phyloP scores from a whole-genome alignment of 2,329 filamentous ascomycete genomes.

The Pyrenophora teres region DNA sequence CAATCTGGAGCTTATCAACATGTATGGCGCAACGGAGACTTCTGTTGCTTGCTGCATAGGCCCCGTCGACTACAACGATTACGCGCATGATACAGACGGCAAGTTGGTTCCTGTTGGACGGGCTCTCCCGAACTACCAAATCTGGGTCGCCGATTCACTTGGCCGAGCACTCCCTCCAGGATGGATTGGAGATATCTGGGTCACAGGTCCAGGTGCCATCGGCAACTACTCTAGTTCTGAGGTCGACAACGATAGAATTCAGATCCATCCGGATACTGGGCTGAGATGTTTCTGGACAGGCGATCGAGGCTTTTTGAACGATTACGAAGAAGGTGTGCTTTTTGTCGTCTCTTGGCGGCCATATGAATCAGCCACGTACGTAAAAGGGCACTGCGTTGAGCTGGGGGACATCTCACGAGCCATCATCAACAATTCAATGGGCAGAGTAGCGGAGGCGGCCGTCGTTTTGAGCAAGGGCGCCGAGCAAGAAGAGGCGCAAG shows the following conservation, averaged over 20 bases:
- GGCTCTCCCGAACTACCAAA: neutral
- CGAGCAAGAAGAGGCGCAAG: neutral
- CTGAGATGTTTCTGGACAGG: neutral
- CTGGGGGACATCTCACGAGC: neutral
- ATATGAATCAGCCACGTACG: neutral
- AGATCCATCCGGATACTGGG: neutral
- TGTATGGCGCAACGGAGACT: neutral
- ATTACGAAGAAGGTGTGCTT: neutral
- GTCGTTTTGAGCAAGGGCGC: neutral
- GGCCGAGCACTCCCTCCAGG: neutral
- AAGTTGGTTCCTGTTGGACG: constrained; percentile 1
- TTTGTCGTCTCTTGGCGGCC: neutral
- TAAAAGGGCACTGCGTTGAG: neutral
- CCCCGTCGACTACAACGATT: constrained; percentile 1
- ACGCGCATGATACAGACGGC: neutral
- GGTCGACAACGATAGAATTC: neutral
- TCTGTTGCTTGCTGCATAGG: constrained; percentile 1
- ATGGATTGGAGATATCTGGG: constrained; percentile 4
- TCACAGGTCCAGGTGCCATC: neutral
- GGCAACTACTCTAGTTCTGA: neutral
- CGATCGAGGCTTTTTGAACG: neutral
- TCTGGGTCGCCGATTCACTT: neutral
- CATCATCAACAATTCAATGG: neutral
- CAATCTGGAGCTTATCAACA: constrained; percentile 1
- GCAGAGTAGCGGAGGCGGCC: neutral